A percentile compares a stretch with the other conserved stretches of the same genome.
phyloP scores from a whole-genome alignment of 2,329 filamentous ascomycete species.

The Metarhizium robertsii region DNA sequence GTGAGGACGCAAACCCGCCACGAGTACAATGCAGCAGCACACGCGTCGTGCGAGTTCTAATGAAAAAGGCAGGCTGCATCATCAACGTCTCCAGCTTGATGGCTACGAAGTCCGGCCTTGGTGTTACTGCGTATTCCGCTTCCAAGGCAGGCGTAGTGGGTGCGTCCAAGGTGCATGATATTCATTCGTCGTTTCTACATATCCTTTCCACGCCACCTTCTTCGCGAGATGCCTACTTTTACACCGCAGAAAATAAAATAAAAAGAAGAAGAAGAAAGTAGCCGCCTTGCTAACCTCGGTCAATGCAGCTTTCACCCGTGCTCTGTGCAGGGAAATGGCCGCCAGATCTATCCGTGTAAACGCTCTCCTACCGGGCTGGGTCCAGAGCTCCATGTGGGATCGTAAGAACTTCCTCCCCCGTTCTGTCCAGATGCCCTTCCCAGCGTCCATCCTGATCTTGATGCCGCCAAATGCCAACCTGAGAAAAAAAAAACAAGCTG shows the following conservation, averaged over 20 bases:
- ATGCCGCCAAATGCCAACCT: background rate
- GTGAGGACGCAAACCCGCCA: conserved; percentile 10
- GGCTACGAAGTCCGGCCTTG: conserved; percentile 57
- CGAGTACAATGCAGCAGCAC: background rate
- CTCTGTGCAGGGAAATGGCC: conserved; percentile 54
- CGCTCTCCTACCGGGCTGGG: conserved; percentile 73
- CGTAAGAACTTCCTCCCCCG: conserved; percentile 36
- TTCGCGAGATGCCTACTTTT: conserved; percentile 5
- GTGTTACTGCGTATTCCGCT: conserved; percentile 66
- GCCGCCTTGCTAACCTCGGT: background rate
- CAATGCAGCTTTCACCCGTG: conserved; percentile 54
- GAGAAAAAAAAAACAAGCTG: background rate
- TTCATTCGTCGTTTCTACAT: conserved; percentile 6
- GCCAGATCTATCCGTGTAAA: conserved; percentile 62
- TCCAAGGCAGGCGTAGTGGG: conserved; percentile 74
- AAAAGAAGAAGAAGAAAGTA: background rate
- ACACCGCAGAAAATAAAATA: conserved; percentile 2
- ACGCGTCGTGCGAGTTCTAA: background rate
- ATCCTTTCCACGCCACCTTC: background rate
- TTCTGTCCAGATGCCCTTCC: conserved; percentile 4
- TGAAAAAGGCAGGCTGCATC: conserved; percentile 46
- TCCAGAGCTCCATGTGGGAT: conserved; percentile 70
- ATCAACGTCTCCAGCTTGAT: conserved; percentile 77
- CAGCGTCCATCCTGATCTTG: background rate
- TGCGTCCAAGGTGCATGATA: conserved; percentile 20